Evolutionary conservation across 2,329 filamentous ascomycete genomes (phyloP), one percentile per base, ranked within the genome.

Genomic region (Calonectria pteridis): DNA sequence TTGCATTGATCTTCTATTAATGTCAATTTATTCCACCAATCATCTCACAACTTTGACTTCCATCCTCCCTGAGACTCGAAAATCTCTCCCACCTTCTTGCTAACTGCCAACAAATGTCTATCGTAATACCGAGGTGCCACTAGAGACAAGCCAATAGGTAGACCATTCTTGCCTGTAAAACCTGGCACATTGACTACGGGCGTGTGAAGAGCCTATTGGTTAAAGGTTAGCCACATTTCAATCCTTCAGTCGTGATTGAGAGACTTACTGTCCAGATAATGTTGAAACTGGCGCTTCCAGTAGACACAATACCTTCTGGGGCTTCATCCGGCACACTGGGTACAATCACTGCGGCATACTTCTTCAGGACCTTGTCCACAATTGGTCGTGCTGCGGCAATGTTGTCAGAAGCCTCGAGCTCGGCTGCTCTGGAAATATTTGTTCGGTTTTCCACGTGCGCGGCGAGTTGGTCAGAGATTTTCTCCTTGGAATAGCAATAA

Each of bases 171-270:
- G 4, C 92, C 91, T n/a, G 84, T 80, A 73, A 94, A 93, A 0
- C 91, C 92, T 0, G 91, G 91, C 0, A 94, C 80, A 71, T 93
- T 93, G 18, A 93, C 82, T 0, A 91, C 90, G 0, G 92, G 92
- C 1, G 86, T 88, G 73, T 93, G 92, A 13, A 93, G 81, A 5
- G 84, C 85, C 84, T 86, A 51, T 1, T 2, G 16, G 1, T n/a
- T 14, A 6, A 7, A 3, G 64, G 23, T 66, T 51, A 72, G 53
- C 33, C 13, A n/a, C 31, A 28, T 53, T 7, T 37, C 1, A 69
- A 46, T 0, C 6, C 6, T 5, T 1, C 5, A 23, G 16, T 9
- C 4, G 0, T 6, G 1, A 14, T 2, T 2, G 88, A 89, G 3
- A 85, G 81, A 76, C 87, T 81, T 71, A 90, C 88, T 29, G 89